Base-by-base conservation (phyloP, 768 basidiomycete genomes). In the Russula earlei region DNA sequence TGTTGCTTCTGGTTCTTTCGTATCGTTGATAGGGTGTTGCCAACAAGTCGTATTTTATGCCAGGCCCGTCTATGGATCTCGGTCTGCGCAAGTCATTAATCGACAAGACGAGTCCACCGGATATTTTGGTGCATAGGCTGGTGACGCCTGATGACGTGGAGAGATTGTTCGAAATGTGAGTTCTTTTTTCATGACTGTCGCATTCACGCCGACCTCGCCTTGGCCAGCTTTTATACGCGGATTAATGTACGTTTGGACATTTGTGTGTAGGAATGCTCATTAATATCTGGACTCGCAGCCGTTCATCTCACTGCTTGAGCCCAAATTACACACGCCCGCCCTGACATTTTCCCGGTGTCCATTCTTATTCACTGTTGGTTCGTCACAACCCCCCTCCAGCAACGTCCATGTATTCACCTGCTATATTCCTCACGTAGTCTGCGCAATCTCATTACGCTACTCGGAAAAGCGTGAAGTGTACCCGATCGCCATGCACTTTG, bases 301-400 rank as follows among this genome's bases (percentile, higher is more conserved):
- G 8, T 89, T 87, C 0, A 71, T 89, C 19, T 91, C 84, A 2
- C 67, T 95, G 24, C 72, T 95, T 20, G 92, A 94, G 62, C 84
- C 86, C 10, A 77, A 79, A 31, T 76, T 95, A 20, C 93, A 97
- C 66, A 92, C 90, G 0, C 85, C 91, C 5, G 84, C 85, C 51
- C 78, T 76, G 60, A 87, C 88, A 1, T 85, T 83, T 61, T 82
- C 83, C 69, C 81, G 93, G 20, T 90, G 86, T 63, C 90, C 92
- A 3, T 95, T 95, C 74, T 69, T 97, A 36, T 92, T 95, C 70
- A 94, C 93, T 31, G 89, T 91, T 55, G 80, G 88, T 91, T 63
- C 79, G 83, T 81, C 61, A 2, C 38, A 43, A n/a, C n/a, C n/a
- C n/a, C n/a, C n/a, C n/a, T n/a, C n/a, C n/a, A n/a, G n/a, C n/a